Percentiles rank a stretch among this genome's conserved stretches.
phyloP scores from a whole-genome alignment of 2,329 filamentous ascomycete species.

The Fusarium heterosporum region DNA sequence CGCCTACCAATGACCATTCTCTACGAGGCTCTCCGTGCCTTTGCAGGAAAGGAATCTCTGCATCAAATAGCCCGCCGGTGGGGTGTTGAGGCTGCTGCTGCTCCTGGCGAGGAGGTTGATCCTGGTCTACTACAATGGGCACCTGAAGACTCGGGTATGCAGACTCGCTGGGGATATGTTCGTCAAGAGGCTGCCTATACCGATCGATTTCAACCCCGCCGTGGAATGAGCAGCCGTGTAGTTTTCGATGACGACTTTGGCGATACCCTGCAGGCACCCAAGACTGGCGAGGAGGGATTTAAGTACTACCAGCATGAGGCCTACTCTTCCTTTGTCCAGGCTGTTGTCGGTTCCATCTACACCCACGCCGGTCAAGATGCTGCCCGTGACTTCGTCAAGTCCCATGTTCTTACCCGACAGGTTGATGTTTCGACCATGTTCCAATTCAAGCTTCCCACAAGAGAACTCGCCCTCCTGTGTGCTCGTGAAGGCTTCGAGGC shows the following conservation, averaged over 20 bases:
- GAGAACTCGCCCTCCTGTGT: slow-evolving; percentile 86
- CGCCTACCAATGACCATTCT: slow-evolving; percentile 90
- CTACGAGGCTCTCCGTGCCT: slow-evolving; percentile 87
- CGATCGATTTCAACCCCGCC: slow-evolving; percentile 63
- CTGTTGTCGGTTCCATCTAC: slow-evolving; percentile 86
- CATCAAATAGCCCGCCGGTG: slow-evolving; percentile 82
- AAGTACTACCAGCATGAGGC: slow-evolving; percentile 82
- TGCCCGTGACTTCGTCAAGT: slow-evolving; percentile 84
- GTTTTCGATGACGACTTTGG: slow-evolving; percentile 89
- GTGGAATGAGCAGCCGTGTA: slow-evolving; percentile 80
- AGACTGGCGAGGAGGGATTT: slow-evolving; percentile 47
- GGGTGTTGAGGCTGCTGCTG: slow-evolving; percentile 90
- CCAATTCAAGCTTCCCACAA: slow-evolving; percentile 83
- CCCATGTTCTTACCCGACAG: slow-evolving; percentile 84
- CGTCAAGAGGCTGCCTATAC: slow-evolving; percentile 62
- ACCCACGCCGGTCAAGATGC: slow-evolving; percentile 82
- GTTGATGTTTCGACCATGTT: slow-evolving; percentile 84
- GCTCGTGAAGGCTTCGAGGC: slow-evolving; percentile 88
- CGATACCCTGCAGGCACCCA: slow-evolving; percentile 59
- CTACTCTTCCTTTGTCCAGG: slow-evolving; percentile 81
- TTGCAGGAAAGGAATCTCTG: slow-evolving; percentile 80
- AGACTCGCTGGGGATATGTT: slow-evolving; percentile 63
- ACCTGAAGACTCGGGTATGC: slow-evolving; percentile 59
- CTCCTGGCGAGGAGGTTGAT: slow-evolving; percentile 91
- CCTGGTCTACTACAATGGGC: slow-evolving; percentile 88